Base-by-base conservation (phyloP, 495 filamentous ascomycete genomes). In the Tuber umbilicatum region DNA sequence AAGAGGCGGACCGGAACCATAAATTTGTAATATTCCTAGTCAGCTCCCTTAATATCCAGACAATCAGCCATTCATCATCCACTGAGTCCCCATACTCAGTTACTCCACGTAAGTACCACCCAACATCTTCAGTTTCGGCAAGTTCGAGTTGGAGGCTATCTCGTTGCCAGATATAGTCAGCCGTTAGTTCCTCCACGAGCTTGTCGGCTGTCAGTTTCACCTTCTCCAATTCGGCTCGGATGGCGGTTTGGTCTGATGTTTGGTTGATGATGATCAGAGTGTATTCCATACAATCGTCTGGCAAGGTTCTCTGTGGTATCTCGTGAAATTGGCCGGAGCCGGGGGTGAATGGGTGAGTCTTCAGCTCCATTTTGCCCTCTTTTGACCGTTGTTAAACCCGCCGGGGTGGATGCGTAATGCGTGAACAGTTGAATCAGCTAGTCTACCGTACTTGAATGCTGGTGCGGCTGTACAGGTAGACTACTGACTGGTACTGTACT, bases 21-120 rank as follows among this genome's bases (percentile, higher is more conserved):
- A 94, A 85, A 73, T 92, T 87, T 71, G 87, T 86, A 76, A 91
- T 93, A 73, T 88, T 83, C 78, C 86, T 91, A 80, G 90, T 94
- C 74, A 97, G 84, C 80, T 93, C 91, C 47, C 91, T 89, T n/a
- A 99, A 87, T 17, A 98, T 83, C 83, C 94, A 97, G 39, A 97
- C 93, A 71, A 97, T 89, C 2, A 97, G 88, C 95, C 95, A 99
- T 85, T 98, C 96, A 81, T 99, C 95, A 80, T 97, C 95, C 12
- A 97, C 89, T 5, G 93, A 93, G 83, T 99, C 95, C 10, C 94
- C 94, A 76, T 91, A 97, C 80, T 93, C 91, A 0, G 77, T 76
- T 35, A 69, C 31, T 17, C 73, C 78, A 38, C 70, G 74, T 39
- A 80, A 60, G 41, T 43, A 68, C 71, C 78, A 80, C 4, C 55